A percentile compares a stretch with the other conserved stretches of the same genome.
Evolutionary conservation across 768 basidiomycete genomes (phyloP).

Genomic region (Albatrellus ellisii): DNA sequence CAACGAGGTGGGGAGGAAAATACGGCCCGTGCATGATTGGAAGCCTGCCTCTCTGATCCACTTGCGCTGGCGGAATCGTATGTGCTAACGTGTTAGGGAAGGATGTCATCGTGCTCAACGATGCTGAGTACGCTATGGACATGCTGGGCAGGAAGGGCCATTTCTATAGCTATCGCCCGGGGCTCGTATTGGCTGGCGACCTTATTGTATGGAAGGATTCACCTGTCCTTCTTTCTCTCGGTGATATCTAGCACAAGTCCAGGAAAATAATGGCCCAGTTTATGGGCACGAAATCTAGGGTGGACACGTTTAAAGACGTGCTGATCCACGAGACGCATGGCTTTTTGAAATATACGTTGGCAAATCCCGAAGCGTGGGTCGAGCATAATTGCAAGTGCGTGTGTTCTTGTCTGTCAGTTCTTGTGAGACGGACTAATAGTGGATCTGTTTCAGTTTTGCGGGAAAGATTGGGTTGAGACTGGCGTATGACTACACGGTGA

Average conservation of each 20-base stretch:
- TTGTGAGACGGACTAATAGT: neutral
- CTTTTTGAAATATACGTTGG: slow-evolving; percentile 8
- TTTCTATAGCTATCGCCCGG: slow-evolving; percentile 12
- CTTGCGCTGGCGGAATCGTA: neutral
- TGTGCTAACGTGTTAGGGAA: slow-evolving; percentile 8
- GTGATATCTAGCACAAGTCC: neutral
- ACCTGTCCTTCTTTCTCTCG: neutral
- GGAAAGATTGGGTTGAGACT: slow-evolving; percentile 14
- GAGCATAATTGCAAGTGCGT: slow-evolving; percentile 3
- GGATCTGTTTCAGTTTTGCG: neutral
- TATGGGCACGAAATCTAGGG: neutral
- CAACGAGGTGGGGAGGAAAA: slow-evolving; percentile 15
- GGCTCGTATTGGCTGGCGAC: slow-evolving; percentile 7
- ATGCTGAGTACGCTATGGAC: slow-evolving; percentile 13
- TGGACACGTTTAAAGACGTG: slow-evolving; percentile 11
- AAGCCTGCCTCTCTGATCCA: too few species aligned
- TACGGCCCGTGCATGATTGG: slow-evolving; percentile 13
- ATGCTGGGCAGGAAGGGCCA: slow-evolving; percentile 13
- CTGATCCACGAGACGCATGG: slow-evolving; percentile 7
- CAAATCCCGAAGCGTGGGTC: slow-evolving; percentile 8
- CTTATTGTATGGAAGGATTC: neutral
- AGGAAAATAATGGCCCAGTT: neutral
- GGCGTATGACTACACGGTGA: slow-evolving; percentile 13
- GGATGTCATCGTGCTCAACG: slow-evolving; percentile 24
- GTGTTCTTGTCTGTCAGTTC: too few species aligned